Conservation (phyloP, 306 rosid species). For the Glycine soja region DNA sequence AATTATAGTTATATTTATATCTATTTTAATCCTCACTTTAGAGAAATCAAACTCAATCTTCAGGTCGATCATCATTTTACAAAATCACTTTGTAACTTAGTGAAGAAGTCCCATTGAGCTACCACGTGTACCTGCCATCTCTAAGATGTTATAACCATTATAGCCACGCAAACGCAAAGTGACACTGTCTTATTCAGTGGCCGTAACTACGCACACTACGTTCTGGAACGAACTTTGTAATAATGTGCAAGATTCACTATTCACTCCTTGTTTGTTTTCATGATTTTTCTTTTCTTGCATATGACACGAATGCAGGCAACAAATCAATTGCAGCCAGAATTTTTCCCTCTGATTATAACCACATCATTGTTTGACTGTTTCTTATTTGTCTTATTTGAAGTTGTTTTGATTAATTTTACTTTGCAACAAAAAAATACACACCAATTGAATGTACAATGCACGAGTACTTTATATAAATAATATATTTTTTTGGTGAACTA, state of each 20-base stretch:
- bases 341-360: neutral
- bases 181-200: constrained; percentile 7
- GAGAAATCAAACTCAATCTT: no score
- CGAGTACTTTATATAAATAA: neutral
- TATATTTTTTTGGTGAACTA: neutral
- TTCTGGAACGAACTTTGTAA: neutral
- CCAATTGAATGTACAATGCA: neutral
- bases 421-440: neutral
- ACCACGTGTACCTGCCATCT: neutral
- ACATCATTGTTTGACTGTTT: no score
- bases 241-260: neutral
- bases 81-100: no score
- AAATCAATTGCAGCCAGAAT: neutral
- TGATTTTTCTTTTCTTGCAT: neutral
- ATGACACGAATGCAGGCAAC: neutral
- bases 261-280: constrained; percentile 2
- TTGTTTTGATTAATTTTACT: neutral
- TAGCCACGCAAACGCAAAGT: neutral
- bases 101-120: neutral
- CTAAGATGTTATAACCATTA: neutral
- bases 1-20: no score
- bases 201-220: neutral
- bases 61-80: no score
- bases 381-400: neutral
- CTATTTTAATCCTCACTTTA: no score